Base-by-base conservation (phyloP, 164 flowering plant genomes). In the Liriodendron chinense region DNA sequence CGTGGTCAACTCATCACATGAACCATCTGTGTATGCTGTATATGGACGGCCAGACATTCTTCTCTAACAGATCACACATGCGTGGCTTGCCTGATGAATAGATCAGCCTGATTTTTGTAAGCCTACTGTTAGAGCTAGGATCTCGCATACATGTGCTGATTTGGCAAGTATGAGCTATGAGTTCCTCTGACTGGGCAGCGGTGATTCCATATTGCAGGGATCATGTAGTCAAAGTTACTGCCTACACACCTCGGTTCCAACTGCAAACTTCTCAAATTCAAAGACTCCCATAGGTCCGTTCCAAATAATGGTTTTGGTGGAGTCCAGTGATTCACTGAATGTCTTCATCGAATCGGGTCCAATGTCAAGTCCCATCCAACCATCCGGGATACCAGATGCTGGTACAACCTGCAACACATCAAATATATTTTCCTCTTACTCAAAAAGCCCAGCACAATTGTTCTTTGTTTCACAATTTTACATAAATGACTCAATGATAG, bases 271-370 rank as follows among this genome's bases (percentile, higher is more conserved):
- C 7, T 89, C 94, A 69, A 91, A 89, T 87, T 91, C 98, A 73
- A 93, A 93, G 68, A 93, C 96, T 56, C 97, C 97, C 97, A 91
- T 91, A 3, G 97, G 96, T 49, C 97, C 97, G 70, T 92, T 90
- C 96, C 96, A 92, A 43, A 92, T 89, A 47, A 92, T 57, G n/a
- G 96, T 92, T 77, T 90, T 79, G 76, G 94, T 86, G 2, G 87
- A 74, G 67, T 89, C 96, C 78, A 92, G 73, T 68, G 89, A 78
- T 74, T 85, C 88, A 59, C 75, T 78, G 84, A 92, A 92, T 61
- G 85, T 80, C 83, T 87, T 88, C 77, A 91, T 82, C 62, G 91
- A 83, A 76, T 91, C 91, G 1, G 93, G 92, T 43, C 97, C 97
- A 72, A 92, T 85, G 75, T 92, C 97, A 77, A 92, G 84, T 34